Percentiles rank a stretch among this genome's conserved stretches.
phyloP scores from a whole-genome alignment of 352 stramenopile species.

The Phytopythium mirpurense region DNA sequence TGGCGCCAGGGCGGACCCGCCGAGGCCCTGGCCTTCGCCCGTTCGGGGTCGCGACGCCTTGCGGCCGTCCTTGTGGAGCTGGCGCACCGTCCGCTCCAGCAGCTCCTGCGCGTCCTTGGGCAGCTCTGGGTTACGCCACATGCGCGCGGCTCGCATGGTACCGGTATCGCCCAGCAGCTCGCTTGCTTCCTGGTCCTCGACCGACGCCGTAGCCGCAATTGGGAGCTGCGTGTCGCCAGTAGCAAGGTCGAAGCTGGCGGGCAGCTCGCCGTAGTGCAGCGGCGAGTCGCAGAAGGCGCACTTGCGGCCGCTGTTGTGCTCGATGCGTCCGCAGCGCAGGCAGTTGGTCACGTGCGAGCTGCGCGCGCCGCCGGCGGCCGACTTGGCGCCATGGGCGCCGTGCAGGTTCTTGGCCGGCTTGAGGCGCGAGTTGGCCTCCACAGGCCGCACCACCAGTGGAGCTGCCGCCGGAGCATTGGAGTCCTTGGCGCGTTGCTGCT shows the following conservation, averaged over 20 bases:
- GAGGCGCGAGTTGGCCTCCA: slow-evolving; percentile 37
- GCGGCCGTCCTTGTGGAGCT: slow-evolving; percentile 24
- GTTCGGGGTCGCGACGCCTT: not conserved
- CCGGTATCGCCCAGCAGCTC: no score
- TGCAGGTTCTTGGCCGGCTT: slow-evolving; percentile 31
- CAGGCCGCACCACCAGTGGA: slow-evolving; percentile 33
- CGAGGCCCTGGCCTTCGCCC: no score
- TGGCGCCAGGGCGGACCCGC: not conserved
- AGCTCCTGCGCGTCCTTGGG: slow-evolving; percentile 46
- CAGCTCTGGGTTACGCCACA: slow-evolving; percentile 51
- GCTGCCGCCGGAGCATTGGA: not conserved
- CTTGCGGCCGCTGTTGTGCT: slow-evolving; percentile 46
- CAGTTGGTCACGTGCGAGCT: slow-evolving; percentile 61
- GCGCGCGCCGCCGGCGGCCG: slow-evolving; percentile 24
- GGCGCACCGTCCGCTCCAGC: slow-evolving; percentile 36
- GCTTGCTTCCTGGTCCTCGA: no score
- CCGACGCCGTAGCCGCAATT: no score
- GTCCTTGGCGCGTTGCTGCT: not conserved
- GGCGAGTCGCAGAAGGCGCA: slow-evolving; percentile 57
- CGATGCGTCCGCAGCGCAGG: slow-evolving; percentile 57
- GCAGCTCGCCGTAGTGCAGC: slow-evolving; percentile 47
- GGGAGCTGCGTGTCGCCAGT: no score
- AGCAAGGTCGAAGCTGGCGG: slow-evolving; percentile 29
- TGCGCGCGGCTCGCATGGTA: slow-evolving; percentile 9
- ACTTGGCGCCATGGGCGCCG: not conserved